phyloP scores from a whole-genome alignment of 192 early-diverging fungal genomes.

The Haplosporangium gracile region DNA sequence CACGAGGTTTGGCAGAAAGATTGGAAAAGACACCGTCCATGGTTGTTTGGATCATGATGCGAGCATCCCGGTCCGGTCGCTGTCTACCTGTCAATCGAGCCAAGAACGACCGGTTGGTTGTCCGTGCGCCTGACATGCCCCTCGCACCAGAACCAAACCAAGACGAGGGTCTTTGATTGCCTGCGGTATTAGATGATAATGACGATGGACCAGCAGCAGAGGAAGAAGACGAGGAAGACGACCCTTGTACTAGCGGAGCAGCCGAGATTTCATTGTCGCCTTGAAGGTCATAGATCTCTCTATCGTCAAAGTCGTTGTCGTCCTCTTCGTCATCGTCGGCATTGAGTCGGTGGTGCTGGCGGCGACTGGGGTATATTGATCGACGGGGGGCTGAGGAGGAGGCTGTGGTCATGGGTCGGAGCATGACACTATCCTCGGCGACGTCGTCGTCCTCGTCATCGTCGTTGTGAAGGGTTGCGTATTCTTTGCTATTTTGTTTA shows the following conservation, averaged over 20 bases:
- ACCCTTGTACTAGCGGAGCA: background rate
- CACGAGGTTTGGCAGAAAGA: conserved; percentile 40
- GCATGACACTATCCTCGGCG: conserved; percentile 34
- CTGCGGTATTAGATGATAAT: background rate
- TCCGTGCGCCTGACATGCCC: conserved; percentile 18
- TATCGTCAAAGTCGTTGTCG: conserved; percentile 6
- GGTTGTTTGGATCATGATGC: conserved; percentile 35
- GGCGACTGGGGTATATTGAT: background rate
- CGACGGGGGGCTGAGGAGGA: conserved; percentile 4
- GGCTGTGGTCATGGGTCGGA: conserved; percentile 24
- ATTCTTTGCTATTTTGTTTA: conserved; percentile 14
- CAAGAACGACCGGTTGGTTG: conserved; percentile 38
- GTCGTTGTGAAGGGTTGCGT: conserved; percentile 21
- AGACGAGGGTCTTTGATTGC: background rate
- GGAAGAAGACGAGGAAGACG: conserved; percentile 20
- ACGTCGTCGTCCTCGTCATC: conserved; percentile 32
- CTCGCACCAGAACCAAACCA: background rate
- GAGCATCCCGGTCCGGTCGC: conserved; percentile 29
- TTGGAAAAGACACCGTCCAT: conserved; percentile 53
- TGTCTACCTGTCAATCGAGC: conserved; percentile 39
- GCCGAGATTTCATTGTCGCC: conserved; percentile 34
- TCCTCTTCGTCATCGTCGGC: conserved; percentile 2
- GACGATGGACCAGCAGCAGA: background rate
- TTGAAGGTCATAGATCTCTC: conserved; percentile 9
- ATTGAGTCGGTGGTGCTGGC: conserved; percentile 7